Conservation (phyloP, 2,329 filamentous ascomycete species). For the Calonectria leucothoes region DNA sequence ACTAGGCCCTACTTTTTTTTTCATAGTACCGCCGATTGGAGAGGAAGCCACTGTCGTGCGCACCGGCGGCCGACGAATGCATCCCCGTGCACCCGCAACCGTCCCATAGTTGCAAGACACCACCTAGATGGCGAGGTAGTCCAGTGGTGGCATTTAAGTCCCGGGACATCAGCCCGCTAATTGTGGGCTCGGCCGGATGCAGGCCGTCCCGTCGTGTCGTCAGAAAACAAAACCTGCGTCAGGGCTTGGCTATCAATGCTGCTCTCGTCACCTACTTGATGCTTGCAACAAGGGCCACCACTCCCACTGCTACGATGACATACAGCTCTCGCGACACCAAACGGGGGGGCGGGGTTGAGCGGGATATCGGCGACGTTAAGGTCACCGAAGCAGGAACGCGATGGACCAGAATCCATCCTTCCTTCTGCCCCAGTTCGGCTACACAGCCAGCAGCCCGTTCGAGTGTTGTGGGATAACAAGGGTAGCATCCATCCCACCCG, state of each 20-base stretch:
- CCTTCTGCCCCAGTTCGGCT: conserved; percentile 2
- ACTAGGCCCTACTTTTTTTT: neutral
- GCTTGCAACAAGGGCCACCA: conserved; percentile 2
- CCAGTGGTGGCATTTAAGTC: conserved; percentile 9
- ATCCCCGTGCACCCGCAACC: conserved; percentile 8
- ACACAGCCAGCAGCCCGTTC: neutral
- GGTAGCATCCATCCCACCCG: conserved; percentile 6
- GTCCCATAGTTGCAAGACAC: conserved; percentile 7
- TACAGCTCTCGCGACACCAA: neutral
- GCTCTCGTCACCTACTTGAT: neutral
- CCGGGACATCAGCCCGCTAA: conserved; percentile 16
- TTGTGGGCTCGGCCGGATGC: conserved; percentile 19
- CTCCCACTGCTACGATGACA: neutral
- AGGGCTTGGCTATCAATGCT: conserved; percentile 5
- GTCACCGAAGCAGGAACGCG: conserved; percentile 3
- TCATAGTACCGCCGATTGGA: neutral
- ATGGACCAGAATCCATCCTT: neutral
- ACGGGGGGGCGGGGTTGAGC: neutral
- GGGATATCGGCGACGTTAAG: neutral
- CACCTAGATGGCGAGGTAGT: neutral
- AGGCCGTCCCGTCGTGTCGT: conserved; percentile 7
- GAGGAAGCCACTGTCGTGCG: neutral
- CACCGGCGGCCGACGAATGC: conserved; percentile 1
- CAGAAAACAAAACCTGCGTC: conserved; percentile 6
- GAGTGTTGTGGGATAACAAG: conserved; percentile 5